Evolutionary conservation across 768 basidiomycete genomes (phyloP), one percentile per base, ranked within the genome.

Genomic region (Mycena belliarum): DNA sequence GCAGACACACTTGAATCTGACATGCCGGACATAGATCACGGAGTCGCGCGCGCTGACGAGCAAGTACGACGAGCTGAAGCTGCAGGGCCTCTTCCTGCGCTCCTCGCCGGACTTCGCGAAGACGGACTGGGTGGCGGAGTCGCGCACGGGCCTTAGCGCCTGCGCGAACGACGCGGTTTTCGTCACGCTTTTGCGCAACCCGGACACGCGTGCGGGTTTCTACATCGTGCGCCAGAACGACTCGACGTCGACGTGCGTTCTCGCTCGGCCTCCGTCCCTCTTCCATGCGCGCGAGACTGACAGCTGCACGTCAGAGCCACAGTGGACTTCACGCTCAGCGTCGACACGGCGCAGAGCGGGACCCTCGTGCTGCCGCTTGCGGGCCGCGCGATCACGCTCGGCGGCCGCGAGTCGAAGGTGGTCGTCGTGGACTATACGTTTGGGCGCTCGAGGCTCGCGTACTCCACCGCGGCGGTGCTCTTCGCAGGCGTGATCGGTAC

Each of bases 31-130:
- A 11, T 21, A 82, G 73, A 82, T 91, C 46, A 73, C 81, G 26
- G 92, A 94, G 73, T 81, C 80, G n/a, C 81, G 92, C 21, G 79
- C 80, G 20, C 67, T 93, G 38, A 84, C 83, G 0, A 66, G 77
- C 6, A 94, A 94, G 69, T 89, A 80, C 69, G 79, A 84, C 52
- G 92, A 94, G 65, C 75, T 94, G 45, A 94, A 93, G 69, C 81
- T 85, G 23, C 84, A 93, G 66, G 86, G 82, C 15, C 68, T 92
- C 8, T 94, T 94, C 76, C 71, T 93, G 28, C 84, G 92, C 29
- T 89, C 86, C 59, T 87, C 89, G 0, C 86, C 83, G 0, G 87
- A 88, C 44, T 90, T 93, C 66, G 82, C 84, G 71, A 89, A 92
- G 73, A 94, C 91, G 0, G 80, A 91, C 61, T 83, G 85, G 80